phyloP scores from a whole-genome alignment of 352 stramenopile genomes.

The Pythium myriotylum region DNA sequence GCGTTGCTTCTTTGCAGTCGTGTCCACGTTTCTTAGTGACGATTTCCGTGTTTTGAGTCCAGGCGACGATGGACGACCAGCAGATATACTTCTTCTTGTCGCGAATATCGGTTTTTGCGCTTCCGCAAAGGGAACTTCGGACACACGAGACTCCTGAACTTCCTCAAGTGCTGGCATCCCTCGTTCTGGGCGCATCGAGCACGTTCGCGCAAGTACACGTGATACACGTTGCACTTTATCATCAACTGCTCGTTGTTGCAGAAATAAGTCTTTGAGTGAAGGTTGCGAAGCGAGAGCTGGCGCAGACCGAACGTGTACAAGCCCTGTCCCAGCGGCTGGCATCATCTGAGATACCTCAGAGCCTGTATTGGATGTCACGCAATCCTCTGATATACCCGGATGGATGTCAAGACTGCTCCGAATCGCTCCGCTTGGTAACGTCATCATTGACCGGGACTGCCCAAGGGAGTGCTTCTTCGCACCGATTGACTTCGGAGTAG shows the following conservation, averaged over 20 bases:
- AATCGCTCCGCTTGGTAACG: not conserved
- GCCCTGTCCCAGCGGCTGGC: not conserved
- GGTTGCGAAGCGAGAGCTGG: slow-evolving; percentile 15
- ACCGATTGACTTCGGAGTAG: not conserved
- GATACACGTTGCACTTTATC: slow-evolving; percentile 34
- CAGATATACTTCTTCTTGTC: slow-evolving; percentile 8
- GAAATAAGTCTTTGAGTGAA: slow-evolving; percentile 44
- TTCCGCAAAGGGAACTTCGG: not conserved
- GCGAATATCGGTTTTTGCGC: slow-evolving; percentile 8
- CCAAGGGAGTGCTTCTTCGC: slow-evolving; percentile 21
- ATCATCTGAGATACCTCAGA: not conserved
- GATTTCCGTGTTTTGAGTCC: slow-evolving; percentile 13
- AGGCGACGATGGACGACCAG: slow-evolving; percentile 1
- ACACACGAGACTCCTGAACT: not conserved
- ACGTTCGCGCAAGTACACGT: slow-evolving; percentile 23
- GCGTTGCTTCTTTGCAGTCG: slow-evolving; percentile 54
- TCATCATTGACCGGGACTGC: slow-evolving; percentile 12
- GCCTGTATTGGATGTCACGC: not conserved
- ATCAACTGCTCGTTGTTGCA: slow-evolving; percentile 36
- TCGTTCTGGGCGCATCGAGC: slow-evolving; percentile 3
- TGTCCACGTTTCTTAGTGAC: slow-evolving; percentile 9
- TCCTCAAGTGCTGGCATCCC: not conserved
- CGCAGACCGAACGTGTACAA: slow-evolving; percentile 15
- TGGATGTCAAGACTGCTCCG: not conserved
- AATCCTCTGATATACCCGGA: not conserved